These are phyloP conservation scores for Alliaria petiolata DNA, from an alignment of 345 rosid genomes.

Conservation along the genomic window DNA sequence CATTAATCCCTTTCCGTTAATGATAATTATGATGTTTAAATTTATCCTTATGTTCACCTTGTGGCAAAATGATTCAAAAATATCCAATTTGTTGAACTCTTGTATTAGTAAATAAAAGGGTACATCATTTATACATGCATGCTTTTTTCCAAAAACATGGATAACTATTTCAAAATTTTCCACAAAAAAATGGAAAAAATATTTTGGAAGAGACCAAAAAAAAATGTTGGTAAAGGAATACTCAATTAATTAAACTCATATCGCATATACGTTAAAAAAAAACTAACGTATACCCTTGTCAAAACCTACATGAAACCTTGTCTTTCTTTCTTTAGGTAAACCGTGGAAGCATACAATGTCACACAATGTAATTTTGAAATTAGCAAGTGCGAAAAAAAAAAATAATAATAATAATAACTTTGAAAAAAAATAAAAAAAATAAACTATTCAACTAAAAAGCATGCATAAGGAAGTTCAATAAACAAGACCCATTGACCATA, in stretches of 20 bases:
- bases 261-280: neutral
- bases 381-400: too few relatives aligned
- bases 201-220: neutral
- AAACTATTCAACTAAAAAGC: neutral
- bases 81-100: neutral
- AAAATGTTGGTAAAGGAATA: neutral
- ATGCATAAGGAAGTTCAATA: neutral
- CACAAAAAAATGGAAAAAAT: neutral
- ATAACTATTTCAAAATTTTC: neutral
- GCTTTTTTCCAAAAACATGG: neutral
- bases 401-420: too few relatives aligned
- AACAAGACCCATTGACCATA: neutral
- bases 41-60: neutral
- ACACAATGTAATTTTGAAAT: too few relatives aligned
- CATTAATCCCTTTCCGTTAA: constrained; percentile 2
- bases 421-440: neutral
- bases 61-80: neutral
- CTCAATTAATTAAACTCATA: neutral
- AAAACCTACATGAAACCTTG: neutral
- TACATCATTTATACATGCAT: neutral
- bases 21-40: constrained; percentile 1
- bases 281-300: neutral
- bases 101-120: neutral
- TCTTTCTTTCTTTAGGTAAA: neutral
- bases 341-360: too few relatives aligned